phyloP scores from a whole-genome alignment of 106 monocot species.

The Alisma plantagoaquatica region DNA sequence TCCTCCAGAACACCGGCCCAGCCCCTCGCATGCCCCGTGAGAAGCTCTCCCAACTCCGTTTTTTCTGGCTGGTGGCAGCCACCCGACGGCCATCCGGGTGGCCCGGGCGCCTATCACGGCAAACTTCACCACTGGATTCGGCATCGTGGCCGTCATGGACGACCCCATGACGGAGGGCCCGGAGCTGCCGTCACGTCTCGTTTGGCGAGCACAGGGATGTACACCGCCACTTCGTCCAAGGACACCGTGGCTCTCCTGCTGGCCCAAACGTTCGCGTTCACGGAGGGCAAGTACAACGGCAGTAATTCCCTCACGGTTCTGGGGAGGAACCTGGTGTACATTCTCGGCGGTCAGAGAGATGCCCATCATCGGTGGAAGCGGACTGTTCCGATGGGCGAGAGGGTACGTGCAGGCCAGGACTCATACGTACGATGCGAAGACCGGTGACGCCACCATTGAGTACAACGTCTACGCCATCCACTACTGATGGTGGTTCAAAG shows the following conservation, averaged over 20 bases:
- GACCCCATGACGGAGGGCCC: constrained; percentile 10
- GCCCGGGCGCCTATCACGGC: not conserved
- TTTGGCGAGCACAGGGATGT: constrained; percentile 11
- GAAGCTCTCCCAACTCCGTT: constrained; percentile 6
- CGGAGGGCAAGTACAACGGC: constrained; percentile 9
- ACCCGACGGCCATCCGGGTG: not conserved
- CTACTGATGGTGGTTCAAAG: too few relatives aligned
- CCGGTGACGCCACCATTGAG: not conserved
- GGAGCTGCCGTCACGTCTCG: not conserved
- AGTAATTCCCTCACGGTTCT: constrained; percentile 2
- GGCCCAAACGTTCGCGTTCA: constrained; percentile 8
- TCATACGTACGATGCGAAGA: too few relatives aligned
- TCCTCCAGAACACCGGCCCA: not conserved
- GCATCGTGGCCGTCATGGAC: not conserved
- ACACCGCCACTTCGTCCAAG: constrained; percentile 5
- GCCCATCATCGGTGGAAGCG: constrained; percentile 6
- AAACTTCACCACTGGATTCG: not conserved
- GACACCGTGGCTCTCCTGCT: not conserved
- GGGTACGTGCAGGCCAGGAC: too few relatives aligned
- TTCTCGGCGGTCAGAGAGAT: constrained; percentile 10
- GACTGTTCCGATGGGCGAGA: constrained; percentile 1
- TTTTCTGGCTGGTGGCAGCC: constrained; percentile 3
- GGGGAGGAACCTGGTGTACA: constrained; percentile 2
- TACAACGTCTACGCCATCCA: constrained; percentile 7
- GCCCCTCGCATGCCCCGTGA: not conserved